Conservation (phyloP, 768 basidiomycete genomes). For the Suillus spraguei region DNA sequence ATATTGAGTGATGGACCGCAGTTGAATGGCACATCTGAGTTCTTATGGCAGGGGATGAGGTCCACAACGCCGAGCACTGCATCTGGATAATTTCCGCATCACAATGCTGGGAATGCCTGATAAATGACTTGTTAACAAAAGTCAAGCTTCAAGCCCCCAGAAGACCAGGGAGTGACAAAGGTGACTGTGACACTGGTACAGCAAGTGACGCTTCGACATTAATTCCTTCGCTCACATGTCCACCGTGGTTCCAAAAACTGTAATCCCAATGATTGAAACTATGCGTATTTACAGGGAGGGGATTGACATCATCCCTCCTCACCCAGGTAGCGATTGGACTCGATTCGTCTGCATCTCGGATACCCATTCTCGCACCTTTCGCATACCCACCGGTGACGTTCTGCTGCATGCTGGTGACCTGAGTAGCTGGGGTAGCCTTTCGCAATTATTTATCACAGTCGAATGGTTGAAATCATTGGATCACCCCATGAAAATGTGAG, state of each 20-base stretch:
- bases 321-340: slow-evolving; percentile 36
- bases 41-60: no score
- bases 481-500: slow-evolving; percentile 63
- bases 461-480: slow-evolving; percentile 60
- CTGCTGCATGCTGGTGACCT: slow-evolving; percentile 69
- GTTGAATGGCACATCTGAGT: no score
- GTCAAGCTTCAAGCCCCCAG: no score
- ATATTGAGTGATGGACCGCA: no score
- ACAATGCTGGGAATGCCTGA: no score
- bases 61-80: no score
- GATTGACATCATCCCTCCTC: slow-evolving; percentile 23
- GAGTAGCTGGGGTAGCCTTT: slow-evolving; percentile 48
- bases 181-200: neutral
- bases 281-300: slow-evolving; percentile 7
- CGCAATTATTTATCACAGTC: slow-evolving; percentile 51
- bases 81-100: no score
- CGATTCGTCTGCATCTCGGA: slow-evolving; percentile 39
- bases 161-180: no score
- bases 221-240: neutral
- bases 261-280: neutral
- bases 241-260: neutral
- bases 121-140: no score
- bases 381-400: slow-evolving; percentile 63
- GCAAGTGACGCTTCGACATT: neutral
- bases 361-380: slow-evolving; percentile 39